Conservation (phyloP, 768 basidiomycete species). For the Exidia glandulosa region DNA sequence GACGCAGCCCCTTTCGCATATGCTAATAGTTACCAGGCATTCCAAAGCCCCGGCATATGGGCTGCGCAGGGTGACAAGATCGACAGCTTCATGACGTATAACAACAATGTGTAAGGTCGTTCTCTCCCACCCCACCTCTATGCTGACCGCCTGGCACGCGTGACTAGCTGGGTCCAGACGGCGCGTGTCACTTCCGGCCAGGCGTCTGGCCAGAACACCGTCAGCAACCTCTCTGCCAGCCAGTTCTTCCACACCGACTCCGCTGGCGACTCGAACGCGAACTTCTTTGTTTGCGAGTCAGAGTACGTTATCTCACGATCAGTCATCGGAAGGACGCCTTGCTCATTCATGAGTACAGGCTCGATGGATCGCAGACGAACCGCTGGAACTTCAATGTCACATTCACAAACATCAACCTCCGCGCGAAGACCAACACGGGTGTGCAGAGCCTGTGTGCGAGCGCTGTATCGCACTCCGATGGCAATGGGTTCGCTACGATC, state of each 20-base stretch:
- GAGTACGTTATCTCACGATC: neutral
- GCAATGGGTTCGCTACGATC: neutral
- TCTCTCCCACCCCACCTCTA: neutral
- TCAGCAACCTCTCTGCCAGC: neutral
- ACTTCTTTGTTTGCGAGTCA: conserved; percentile 1
- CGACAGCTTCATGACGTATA: neutral
- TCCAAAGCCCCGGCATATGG: neutral
- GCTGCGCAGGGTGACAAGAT: neutral
- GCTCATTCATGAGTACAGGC: neutral
- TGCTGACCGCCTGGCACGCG: neutral
- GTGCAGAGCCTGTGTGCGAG: neutral
- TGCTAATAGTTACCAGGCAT: neutral
- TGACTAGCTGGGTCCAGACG: neutral
- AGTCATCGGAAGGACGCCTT: neutral
- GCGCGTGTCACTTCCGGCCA: neutral
- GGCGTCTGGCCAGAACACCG: neutral
- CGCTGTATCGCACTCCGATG: conserved; percentile 1
- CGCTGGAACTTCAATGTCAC: conserved; percentile 2
- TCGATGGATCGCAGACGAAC: neutral
- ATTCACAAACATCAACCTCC: neutral
- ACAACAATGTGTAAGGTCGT: neutral
- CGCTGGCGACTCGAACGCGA: neutral
- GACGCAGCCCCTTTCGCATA: too few species aligned
- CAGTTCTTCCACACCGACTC: neutral
- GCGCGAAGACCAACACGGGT: neutral